Evolutionary conservation across 345 rosid genomes (phyloP).

Genomic region (Jatropha curcas): DNA sequence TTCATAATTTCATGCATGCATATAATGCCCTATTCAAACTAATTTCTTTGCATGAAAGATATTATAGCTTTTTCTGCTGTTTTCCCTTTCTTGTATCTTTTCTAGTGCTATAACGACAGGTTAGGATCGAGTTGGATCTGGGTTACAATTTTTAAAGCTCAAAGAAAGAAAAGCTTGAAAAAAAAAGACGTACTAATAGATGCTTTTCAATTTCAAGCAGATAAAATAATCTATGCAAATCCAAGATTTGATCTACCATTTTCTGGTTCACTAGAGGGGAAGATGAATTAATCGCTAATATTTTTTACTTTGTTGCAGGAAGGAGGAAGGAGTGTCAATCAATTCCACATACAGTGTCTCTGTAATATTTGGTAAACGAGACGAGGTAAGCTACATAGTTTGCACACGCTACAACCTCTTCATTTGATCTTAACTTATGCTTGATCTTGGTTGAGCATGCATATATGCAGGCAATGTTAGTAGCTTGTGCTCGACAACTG

Average conservation of each 20-base stretch:
- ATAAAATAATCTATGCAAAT: not conserved
- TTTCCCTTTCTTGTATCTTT: not conserved
- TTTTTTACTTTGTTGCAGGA: constrained; percentile 44
- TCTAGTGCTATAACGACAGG: too few species aligned
- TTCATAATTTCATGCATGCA: not conserved
- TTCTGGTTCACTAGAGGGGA: not conserved
- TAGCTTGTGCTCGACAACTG: constrained; percentile 78
- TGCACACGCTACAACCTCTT: constrained; percentile 5
- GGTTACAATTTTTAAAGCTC: too few species aligned
- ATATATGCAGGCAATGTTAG: constrained; percentile 68
- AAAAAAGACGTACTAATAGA: not conserved
- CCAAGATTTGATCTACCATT: not conserved
- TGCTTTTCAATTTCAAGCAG: not conserved
- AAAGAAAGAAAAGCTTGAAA: not conserved
- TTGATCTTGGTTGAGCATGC: constrained; percentile 19
- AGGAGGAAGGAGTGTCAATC: constrained; percentile 78
- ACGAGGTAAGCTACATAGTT: constrained; percentile 54
- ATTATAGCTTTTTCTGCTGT: not conserved
- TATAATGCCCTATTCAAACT: not conserved
- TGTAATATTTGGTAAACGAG: constrained; percentile 86
- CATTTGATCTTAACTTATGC: constrained; percentile 7
- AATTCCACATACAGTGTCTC: constrained; percentile 80
- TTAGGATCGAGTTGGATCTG: too few species aligned
- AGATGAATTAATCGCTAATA: not conserved
- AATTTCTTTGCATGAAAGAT: not conserved